A percentile compares a stretch with the other conserved stretches of the same genome.
Evolutionary conservation across 768 basidiomycete genomes (phyloP).

Genomic region (Lepiota venenata): DNA sequence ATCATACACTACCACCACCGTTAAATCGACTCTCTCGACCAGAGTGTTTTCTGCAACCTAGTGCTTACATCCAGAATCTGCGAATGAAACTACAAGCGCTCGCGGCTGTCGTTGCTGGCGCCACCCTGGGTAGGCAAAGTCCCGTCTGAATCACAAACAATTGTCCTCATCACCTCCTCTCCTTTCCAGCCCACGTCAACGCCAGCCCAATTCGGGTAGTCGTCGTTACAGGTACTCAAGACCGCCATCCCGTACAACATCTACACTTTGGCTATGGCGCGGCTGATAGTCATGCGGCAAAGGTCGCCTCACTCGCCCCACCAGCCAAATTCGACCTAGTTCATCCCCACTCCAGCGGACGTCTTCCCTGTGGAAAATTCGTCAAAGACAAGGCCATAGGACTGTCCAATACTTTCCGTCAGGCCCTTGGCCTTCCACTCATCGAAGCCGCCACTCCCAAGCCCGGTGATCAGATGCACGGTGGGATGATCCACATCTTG

Average conservation of each 20-base stretch:
- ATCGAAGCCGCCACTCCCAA: constrained; percentile 28
- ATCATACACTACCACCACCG: background rate
- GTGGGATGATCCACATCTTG: constrained; percentile 29
- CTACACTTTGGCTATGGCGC: constrained; percentile 22
- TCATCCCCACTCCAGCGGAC: constrained; percentile 13
- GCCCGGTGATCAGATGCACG: constrained; percentile 11
- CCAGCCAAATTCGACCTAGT: background rate
- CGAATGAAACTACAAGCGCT: constrained; percentile 37
- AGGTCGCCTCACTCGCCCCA: background rate
- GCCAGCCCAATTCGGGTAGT: constrained; percentile 52
- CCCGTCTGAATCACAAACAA: background rate
- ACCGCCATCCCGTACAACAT: background rate
- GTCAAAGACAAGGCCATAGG: constrained; percentile 43
- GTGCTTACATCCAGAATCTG: background rate
- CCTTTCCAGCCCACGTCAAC: constrained; percentile 31
- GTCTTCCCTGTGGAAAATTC: constrained; percentile 15
- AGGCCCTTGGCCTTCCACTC: constrained; percentile 50
- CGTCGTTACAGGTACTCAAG: constrained; percentile 21
- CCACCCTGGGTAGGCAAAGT: constrained; percentile 28
- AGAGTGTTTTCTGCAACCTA: background rate
- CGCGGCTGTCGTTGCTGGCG: constrained; percentile 33
- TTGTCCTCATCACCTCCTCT: background rate
- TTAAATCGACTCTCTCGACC: background rate
- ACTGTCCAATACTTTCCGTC: constrained; percentile 52
- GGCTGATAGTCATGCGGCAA: constrained; percentile 1